A percentile compares a stretch with the other conserved stretches of the same genome.
Evolutionary conservation across 1,139 yeast species (phyloP).

Genomic region (Pichiaceae sp.): DNA sequence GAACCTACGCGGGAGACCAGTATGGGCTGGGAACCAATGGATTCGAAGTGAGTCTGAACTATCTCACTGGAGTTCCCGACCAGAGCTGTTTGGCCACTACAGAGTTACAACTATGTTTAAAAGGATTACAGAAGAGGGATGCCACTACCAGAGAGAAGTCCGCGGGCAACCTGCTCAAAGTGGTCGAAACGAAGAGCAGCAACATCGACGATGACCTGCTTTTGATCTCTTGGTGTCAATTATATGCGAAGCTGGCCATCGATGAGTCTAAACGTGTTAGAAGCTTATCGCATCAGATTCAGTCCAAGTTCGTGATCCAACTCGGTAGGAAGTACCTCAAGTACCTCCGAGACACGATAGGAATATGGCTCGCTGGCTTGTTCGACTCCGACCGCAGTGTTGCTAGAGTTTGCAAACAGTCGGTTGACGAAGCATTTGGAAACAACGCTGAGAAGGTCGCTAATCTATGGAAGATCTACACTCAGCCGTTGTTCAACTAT

Average conservation of each 20-base stretch:
- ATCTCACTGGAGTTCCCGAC: constrained; percentile 75
- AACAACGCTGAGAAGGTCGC: constrained; percentile 47
- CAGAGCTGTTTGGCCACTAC: constrained; percentile 41
- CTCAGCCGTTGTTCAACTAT: constrained; percentile 46
- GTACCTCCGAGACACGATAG: constrained; percentile 62
- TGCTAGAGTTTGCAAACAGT: constrained; percentile 37
- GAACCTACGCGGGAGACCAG: constrained; percentile 3
- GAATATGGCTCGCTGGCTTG: constrained; percentile 63
- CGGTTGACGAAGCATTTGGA: constrained; percentile 48
- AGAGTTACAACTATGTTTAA: constrained; percentile 56
- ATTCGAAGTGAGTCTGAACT: constrained; percentile 63
- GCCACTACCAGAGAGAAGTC: constrained; percentile 81
- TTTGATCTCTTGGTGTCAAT: constrained; percentile 65
- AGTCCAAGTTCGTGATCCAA: constrained; percentile 39
- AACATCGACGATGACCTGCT: constrained; percentile 39
- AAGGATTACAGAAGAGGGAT: constrained; percentile 69
- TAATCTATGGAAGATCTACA: constrained; percentile 55
- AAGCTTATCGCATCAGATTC: constrained; percentile 51
- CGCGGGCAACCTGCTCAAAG: constrained; percentile 40
- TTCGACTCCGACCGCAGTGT: constrained; percentile 65
- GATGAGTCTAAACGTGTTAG: constrained; percentile 66
- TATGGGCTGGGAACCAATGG: constrained; percentile 34
- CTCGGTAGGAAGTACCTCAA: constrained; percentile 56
- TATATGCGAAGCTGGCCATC: constrained; percentile 70
- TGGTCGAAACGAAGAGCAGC: constrained; percentile 17